Conservation (phyloP, 805 yeast species). For the Candida xiaguanensis region DNA sequence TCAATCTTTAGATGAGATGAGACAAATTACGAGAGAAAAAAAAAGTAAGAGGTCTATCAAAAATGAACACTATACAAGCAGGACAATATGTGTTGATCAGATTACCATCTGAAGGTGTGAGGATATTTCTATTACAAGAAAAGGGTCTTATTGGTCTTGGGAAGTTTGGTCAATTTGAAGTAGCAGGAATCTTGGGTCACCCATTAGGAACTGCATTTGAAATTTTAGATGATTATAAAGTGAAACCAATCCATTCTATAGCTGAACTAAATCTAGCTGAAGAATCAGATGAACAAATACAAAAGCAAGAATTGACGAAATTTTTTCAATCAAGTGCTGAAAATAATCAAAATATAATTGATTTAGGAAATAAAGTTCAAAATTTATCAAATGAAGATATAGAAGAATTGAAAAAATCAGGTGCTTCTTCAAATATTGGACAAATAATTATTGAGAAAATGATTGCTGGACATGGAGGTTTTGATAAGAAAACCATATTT, state of each 20-base stretch:
- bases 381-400: conserved; percentile 75
- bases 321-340: conserved; percentile 48
- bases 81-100: conserved; percentile 60
- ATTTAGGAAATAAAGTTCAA: conserved; percentile 70
- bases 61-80: conserved; percentile 32
- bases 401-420: conserved; percentile 72
- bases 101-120: conserved; percentile 77
- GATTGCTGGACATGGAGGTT: conserved; percentile 79
- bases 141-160: conserved; percentile 71
- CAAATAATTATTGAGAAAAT: conserved; percentile 77
- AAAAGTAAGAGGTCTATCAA: not conserved
- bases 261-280: conserved; percentile 17
- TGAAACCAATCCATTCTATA: conserved; percentile 46
- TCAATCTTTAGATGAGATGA: conserved; percentile 6
- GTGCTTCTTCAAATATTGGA: conserved; percentile 60
- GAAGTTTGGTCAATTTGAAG: conserved; percentile 84
- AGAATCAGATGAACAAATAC: conserved; percentile 26
- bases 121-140: conserved; percentile 63
- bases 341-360: conserved; percentile 60
- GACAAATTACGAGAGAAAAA: conserved; percentile 2
- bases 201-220: conserved; percentile 91
- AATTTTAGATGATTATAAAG: conserved; percentile 53
- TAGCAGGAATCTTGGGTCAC: conserved; percentile 71
- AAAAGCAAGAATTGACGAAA: conserved; percentile 34
- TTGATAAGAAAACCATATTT: conserved; percentile 81